A percentile compares a stretch with the other conserved stretches of the same genome.
These are phyloP conservation scores for Phellinidium pouzarii DNA, from an alignment of 1,284 basidiomycete genomes.

Conservation along the genomic window DNA sequence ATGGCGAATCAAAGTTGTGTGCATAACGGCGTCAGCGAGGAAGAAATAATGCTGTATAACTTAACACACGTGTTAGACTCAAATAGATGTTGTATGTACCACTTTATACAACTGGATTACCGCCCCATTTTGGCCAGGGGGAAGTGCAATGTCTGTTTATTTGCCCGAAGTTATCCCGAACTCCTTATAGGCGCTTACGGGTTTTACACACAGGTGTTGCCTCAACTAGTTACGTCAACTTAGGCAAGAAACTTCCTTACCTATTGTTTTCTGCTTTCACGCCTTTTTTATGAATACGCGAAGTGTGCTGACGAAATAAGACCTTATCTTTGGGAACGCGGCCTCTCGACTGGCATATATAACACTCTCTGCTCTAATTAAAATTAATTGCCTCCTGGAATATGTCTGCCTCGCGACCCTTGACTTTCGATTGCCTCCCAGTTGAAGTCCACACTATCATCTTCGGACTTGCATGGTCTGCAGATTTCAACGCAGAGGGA, in stretches of 20 bases:
- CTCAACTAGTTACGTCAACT: not conserved
- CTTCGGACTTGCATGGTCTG: conserved; percentile 6
- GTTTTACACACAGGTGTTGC: not conserved
- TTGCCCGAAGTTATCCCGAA: conserved; percentile 2
- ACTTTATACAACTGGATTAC: not conserved
- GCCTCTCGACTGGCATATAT: not conserved
- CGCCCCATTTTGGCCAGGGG: not conserved
- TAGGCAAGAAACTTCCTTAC: not conserved
- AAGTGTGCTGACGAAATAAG: not conserved
- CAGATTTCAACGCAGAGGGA: not conserved
- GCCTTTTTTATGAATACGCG: not conserved
- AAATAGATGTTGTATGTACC: conserved; percentile 13
- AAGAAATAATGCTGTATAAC: conserved; percentile 14
- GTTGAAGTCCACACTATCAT: conserved; percentile 5
- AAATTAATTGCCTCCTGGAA: not conserved
- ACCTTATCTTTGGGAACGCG: not conserved
- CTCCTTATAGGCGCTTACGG: not conserved
- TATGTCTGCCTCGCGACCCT: not conserved
- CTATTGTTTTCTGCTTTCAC: too few relatives aligned
- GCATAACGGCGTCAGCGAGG: not conserved
- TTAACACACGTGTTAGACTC: conserved; percentile 5
- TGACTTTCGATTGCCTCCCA: conserved; percentile 1
- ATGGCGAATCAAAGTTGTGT: not conserved
- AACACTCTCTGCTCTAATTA: not conserved
- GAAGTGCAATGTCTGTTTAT: conserved; percentile 1